Evolutionary conservation across 345 rosid species (phyloP), one percentile per base, ranked within the genome.

Genomic region (Arabidopsis thaliana): DNA sequence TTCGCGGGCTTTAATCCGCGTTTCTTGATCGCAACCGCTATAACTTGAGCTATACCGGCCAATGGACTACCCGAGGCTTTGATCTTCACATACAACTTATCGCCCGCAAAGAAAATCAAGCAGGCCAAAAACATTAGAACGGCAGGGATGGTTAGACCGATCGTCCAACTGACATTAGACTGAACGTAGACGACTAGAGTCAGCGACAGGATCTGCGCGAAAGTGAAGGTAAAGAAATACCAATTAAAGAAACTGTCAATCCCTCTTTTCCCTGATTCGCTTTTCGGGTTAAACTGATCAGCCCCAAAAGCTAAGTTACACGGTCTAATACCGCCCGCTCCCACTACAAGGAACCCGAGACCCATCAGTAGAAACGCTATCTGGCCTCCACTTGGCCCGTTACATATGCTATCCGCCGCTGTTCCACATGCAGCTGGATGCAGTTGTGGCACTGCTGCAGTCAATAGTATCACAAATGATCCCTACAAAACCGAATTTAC

Each of bases 301-400:
- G 86, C 93, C 1, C 92, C 97, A 33, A 91, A 88, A 4, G 97
- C 92, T 64, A 91, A 65, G 51, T 88, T 91, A 76, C 94, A 88
- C 2, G 97, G 97, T 53, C 97, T 73, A 34, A 91, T 82, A 3
- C 97, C 97, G 0, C 92, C 97, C 0, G 97, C 93, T 73, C 93
- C 93, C 0, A 85, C 70, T 14, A 88, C 75, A 74, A 88, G 82
- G 23, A 91, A 66, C 9, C 83, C 89, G 1, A 91, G 85, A 8
- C 87, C 92, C 24, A 70, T 3, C 37, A 86, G 50, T 30, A 88
- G 85, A 75, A 88, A 85, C 1, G 88, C 84, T 72, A 86, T 53
- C 58, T 91, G 97, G 24, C 89, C 94, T 22, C 78, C 56, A 1
- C 84, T 88, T 57, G 97, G 86, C 6, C 83, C 87, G 4, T 30